Percentiles rank a stretch among this genome's conserved stretches.
phyloP scores from a whole-genome alignment of 192 early-diverging fungal genomes.

The Umbelopsis sp. region DNA sequence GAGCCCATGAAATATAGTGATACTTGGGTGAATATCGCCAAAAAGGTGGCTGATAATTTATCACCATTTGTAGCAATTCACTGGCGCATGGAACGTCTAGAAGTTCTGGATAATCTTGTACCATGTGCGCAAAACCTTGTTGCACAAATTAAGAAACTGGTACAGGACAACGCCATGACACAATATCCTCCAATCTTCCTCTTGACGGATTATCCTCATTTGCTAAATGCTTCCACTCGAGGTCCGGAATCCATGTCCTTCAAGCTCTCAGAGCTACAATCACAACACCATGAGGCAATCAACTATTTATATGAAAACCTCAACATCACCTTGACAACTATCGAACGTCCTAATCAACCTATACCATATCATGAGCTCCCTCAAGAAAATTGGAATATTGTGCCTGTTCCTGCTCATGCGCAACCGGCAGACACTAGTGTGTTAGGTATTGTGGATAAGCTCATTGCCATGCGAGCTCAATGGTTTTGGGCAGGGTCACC shows the following conservation, averaged over 20 bases:
- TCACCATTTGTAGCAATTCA: constrained; percentile 44
- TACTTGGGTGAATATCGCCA: constrained; percentile 29
- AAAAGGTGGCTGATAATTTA: constrained; percentile 31
- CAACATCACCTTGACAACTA: constrained; percentile 33
- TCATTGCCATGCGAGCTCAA: constrained; percentile 39
- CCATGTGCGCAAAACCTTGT: constrained; percentile 37
- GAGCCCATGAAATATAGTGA: constrained; percentile 29
- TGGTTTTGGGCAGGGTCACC: constrained; percentile 41
- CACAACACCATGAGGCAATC: constrained; percentile 40
- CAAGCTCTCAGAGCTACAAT: constrained; percentile 19
- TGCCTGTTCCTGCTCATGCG: constrained; percentile 9
- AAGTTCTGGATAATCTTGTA: constrained; percentile 24
- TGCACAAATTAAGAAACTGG: constrained; percentile 17
- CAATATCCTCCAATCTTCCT: constrained; percentile 33
- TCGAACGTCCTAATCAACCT: background rate
- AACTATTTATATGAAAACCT: constrained; percentile 29
- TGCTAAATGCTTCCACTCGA: constrained; percentile 28
- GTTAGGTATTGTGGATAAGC: constrained; percentile 41
- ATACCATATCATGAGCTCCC: constrained; percentile 31
- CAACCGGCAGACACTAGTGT: constrained; percentile 25
- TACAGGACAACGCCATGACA: background rate
- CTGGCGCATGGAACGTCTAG: constrained; percentile 45
- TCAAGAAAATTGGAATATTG: constrained; percentile 29
- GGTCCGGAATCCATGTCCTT: constrained; percentile 42
- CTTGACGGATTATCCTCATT: constrained; percentile 45